Evolutionary conservation across 2,329 filamentous ascomycete species (phyloP).

Genomic region (Monosporascus sp.): DNA sequence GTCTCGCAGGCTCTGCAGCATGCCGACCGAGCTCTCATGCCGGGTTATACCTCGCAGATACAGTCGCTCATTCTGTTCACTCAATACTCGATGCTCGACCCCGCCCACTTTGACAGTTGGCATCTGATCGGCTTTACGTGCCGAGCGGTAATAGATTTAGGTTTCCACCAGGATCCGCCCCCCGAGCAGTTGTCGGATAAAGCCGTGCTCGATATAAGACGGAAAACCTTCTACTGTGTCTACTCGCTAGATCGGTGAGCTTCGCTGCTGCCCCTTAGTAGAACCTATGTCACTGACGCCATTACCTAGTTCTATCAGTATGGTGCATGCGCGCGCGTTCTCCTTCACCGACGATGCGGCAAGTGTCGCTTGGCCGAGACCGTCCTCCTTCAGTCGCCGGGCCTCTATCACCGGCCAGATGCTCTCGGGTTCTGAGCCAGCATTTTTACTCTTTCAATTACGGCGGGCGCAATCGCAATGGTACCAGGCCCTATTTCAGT

Average conservation of each 20-base stretch:
- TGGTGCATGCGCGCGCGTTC: constrained; percentile 81
- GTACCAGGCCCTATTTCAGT: constrained; percentile 86
- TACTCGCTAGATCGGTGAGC: constrained; percentile 80
- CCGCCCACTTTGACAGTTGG: constrained; percentile 89
- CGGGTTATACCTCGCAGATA: constrained; percentile 78
- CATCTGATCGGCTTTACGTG: constrained; percentile 87
- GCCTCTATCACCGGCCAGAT: constrained; percentile 37
- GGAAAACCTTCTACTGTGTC: constrained; percentile 83
- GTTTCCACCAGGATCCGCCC: constrained; percentile 87
- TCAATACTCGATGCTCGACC: constrained; percentile 85
- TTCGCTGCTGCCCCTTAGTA: no score
- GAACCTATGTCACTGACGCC: constrained; percentile 2
- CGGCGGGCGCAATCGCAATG: constrained; percentile 81
- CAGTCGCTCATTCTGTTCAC: constrained; percentile 82
- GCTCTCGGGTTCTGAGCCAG: constrained; percentile 58
- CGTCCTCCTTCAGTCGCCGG: constrained; percentile 36
- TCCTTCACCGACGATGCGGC: constrained; percentile 89
- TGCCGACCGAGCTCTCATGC: constrained; percentile 77
- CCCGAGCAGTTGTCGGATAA: constrained; percentile 62
- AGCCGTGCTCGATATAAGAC: constrained; percentile 66
- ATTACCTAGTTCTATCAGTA: constrained; percentile 57
- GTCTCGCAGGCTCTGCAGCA: constrained; percentile 63
- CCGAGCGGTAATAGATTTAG: constrained; percentile 80
- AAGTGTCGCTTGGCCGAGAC: constrained; percentile 69
- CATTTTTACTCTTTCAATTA: constrained; percentile 73